phyloP scores from a whole-genome alignment of 176 grass and related monocot species.

The Eleusine indica region DNA sequence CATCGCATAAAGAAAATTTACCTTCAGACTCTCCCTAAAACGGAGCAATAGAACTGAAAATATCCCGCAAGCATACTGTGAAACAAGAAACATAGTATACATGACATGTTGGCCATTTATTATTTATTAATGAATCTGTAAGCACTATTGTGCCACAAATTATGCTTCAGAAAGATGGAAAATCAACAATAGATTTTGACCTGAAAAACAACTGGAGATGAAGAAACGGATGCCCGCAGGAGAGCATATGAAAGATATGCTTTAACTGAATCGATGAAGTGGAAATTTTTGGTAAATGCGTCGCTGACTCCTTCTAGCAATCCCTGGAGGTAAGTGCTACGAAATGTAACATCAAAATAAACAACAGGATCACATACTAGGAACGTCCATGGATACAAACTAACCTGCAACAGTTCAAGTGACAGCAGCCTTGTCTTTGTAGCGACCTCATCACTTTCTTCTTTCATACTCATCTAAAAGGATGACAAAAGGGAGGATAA shows the following conservation, averaged over 20 bases:
- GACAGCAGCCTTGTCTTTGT: constrained; percentile 95
- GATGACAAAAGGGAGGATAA: constrained; percentile 17
- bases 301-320: constrained; percentile 94
- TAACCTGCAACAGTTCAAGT: constrained; percentile 95
- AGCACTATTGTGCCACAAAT: constrained; percentile 28
- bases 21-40: constrained; percentile 97
- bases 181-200: constrained; percentile 43
- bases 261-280: constrained; percentile 99
- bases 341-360: constrained; percentile 44
- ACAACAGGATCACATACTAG: constrained; percentile 37
- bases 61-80: constrained; percentile 93
- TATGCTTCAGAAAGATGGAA: constrained; percentile 28
- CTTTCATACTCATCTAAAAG: constrained; percentile 98
- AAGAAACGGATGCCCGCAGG: constrained; percentile 85
- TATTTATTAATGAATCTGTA: constrained; percentile 15
- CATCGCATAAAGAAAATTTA: constrained; percentile 41
- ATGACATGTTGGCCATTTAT: background rate
- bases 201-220: constrained; percentile 95
- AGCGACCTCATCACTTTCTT: constrained; percentile 95
- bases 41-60: constrained; percentile 96
- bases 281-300: constrained; percentile 95
- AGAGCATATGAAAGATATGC: constrained; percentile 98
- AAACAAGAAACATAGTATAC: constrained; percentile 46
- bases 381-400: constrained; percentile 34
- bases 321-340: constrained; percentile 57